These are phyloP conservation scores for Neonothopanus nambi DNA, from an alignment of 1,284 basidiomycete species.

Conservation along the genomic window DNA sequence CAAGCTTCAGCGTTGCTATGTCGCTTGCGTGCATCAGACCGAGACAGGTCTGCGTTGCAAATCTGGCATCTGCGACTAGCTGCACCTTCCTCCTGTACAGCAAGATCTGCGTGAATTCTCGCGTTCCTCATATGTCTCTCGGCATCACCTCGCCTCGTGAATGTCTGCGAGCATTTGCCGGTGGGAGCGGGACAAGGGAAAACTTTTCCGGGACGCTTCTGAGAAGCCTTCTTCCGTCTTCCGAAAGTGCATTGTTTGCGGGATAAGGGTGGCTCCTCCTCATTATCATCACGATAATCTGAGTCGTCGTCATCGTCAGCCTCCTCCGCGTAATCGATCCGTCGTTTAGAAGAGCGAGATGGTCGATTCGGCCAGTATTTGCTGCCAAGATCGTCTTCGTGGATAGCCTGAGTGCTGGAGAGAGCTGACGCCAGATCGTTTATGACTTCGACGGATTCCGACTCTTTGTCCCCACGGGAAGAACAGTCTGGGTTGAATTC, in stretches of 20 bases:
- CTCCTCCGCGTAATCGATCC: neutral
- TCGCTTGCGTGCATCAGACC: slow-evolving; percentile 28
- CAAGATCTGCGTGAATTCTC: neutral
- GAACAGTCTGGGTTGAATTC: no score
- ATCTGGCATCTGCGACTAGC: slow-evolving; percentile 13
- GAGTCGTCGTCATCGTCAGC: neutral
- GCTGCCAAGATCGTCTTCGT: no score
- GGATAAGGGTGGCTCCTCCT: neutral
- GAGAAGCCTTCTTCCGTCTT: neutral
- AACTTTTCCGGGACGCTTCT: slow-evolving; percentile 6
- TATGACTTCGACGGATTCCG: no score
- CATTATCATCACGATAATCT: neutral
- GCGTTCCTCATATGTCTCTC: slow-evolving; percentile 13
- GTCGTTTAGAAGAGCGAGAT: neutral
- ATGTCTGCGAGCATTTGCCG: slow-evolving; percentile 8
- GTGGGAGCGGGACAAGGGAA: slow-evolving; percentile 9
- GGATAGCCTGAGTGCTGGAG: no score
- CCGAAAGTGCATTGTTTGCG: neutral
- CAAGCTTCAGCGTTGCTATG: slow-evolving; percentile 14
- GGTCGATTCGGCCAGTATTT: no score
- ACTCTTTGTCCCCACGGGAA: no score
- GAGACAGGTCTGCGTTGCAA: slow-evolving; percentile 27
- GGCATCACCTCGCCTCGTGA: slow-evolving; percentile 16
- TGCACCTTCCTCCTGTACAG: slow-evolving; percentile 1
- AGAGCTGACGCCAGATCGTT: no score